Evolutionary conservation across 2,329 filamentous ascomycete genomes (phyloP).

Genomic region (Fusarium bulbicola): DNA sequence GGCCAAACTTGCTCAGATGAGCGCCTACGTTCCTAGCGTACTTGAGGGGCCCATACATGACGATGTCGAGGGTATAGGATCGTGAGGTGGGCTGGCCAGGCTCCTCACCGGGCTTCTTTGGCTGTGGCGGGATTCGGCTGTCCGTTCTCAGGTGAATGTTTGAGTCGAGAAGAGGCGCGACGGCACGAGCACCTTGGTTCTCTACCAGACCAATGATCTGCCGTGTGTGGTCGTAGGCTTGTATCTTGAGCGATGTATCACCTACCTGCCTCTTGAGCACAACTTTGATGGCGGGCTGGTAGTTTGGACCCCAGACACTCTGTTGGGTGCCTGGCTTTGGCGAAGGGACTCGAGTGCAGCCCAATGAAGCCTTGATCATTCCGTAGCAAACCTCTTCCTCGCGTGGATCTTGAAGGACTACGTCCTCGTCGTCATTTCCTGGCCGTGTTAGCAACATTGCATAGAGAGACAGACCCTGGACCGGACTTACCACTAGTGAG

Average conservation of each 20-base stretch:
- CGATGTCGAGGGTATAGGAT: constrained; percentile 72
- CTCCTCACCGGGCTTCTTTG: constrained; percentile 69
- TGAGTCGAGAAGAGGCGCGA: constrained; percentile 79
- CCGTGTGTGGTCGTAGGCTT: constrained; percentile 76
- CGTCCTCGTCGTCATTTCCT: constrained; percentile 64
- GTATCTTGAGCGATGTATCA: constrained; percentile 68
- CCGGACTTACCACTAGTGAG: constrained; percentile 59
- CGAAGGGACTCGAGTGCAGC: constrained; percentile 73
- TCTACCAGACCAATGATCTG: constrained; percentile 82
- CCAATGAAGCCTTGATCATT: constrained; percentile 74
- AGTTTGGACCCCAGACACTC: constrained; percentile 63
- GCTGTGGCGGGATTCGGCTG: constrained; percentile 74
- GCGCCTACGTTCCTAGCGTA: constrained; percentile 72
- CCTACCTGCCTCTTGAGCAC: constrained; percentile 68
- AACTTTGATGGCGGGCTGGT: constrained; percentile 81
- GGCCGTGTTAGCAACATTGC: constrained; percentile 2
- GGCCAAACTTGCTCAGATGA: constrained; percentile 68
- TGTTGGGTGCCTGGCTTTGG: constrained; percentile 70
- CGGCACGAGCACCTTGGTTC: constrained; percentile 68
- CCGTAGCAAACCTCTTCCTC: constrained; percentile 84
- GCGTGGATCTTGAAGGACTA: constrained; percentile 66
- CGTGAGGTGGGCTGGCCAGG: constrained; percentile 70
- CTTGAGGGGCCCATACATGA: constrained; percentile 80
- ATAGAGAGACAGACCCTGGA: constrained; percentile 26
- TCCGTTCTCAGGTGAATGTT: constrained; percentile 73